A percentile compares a stretch with the other conserved stretches of the same genome.
phyloP scores from a whole-genome alignment of 2,329 filamentous ascomycete genomes.

The Aspergillus awamori region DNA sequence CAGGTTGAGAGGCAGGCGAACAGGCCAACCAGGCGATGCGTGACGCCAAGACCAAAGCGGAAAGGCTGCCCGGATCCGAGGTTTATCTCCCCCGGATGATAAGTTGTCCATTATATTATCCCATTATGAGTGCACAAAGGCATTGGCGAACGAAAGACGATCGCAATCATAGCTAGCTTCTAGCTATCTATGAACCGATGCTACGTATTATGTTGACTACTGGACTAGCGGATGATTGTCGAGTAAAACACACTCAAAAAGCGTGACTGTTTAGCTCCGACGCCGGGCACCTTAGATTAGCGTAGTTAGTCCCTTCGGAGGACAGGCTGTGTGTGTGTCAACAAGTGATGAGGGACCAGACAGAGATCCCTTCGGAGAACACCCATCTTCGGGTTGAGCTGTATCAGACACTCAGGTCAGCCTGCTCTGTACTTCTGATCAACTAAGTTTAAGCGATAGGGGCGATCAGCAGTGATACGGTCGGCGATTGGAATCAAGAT shows the following conservation, averaged over 20 bases:
- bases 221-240: too few relatives aligned
- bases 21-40: slow-evolving; percentile 14
- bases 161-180: too few relatives aligned
- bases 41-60: slow-evolving; percentile 28
- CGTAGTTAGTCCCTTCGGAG: not conserved
- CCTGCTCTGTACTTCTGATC: not conserved
- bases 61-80: slow-evolving; percentile 8
- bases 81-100: slow-evolving; percentile 6
- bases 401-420: slow-evolving; percentile 6
- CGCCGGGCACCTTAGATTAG: not conserved
- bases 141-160: too few relatives aligned
- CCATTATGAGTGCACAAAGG: too few relatives aligned
- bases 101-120: slow-evolving; percentile 1
- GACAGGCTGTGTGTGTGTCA: not conserved
- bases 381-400: not conserved
- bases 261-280: not conserved
- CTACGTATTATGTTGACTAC: too few relatives aligned
- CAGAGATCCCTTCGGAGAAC: not conserved
- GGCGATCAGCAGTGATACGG: not conserved
- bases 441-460: slow-evolving; percentile 1
- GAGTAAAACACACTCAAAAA: too few relatives aligned
- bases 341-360: not conserved
- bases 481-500: not conserved
- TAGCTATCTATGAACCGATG: too few relatives aligned
- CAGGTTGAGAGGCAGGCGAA: slow-evolving; percentile 6